Evolutionary conservation across 1,284 basidiomycete species (phyloP), one percentile per base, ranked within the genome.

Genomic region (Sporisorium sorghi): DNA sequence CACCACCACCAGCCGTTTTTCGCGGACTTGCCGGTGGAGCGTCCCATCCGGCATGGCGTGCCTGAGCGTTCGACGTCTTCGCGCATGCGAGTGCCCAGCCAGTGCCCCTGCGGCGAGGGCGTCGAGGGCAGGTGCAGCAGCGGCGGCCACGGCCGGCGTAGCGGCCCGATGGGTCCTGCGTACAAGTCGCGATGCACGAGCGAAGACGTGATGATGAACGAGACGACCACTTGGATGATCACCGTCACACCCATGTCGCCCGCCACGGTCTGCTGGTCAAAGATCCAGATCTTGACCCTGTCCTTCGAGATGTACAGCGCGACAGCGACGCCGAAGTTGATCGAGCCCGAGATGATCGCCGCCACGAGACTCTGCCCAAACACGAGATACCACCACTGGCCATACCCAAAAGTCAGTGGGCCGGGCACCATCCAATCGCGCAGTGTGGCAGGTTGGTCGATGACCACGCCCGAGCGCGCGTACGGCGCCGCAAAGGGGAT

Each of bases 201-300:
- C 5, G 64, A 48, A 11, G 77, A 78, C 1, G 81, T 82, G 47
- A 83, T 81, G 53, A 83, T 67, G 51, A 81, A 77, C 2, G 79
- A 76, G 26, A 83, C 65, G 39, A 80, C 67, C 56, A 79, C 77
- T 47, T 83, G 81, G 44, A 82, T 78, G 42, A 83, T 70, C 5
- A 83, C 71, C 1, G 81, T 83, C 17, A 83, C 80, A 9, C 81
- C 81, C 80, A 83, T 81, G 52, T 82, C 81, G 8, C 81, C 81
- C 2, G 79, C 80, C 12, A 83, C 70, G 0, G 81, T 82, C 24
- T 79, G 74, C 1, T 72, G 68, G 10, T 63, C 35, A n/a, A 82
- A 69, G 2, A 68, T 71, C 81, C 81, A 83, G 33, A 82, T 54
- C 53, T 69, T 33, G 48, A 80, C 68, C 6, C 70, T 68, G 2